phyloP scores from a whole-genome alignment of 2,329 filamentous ascomycete species.

The Neofusicoccum umdonicola region DNA sequence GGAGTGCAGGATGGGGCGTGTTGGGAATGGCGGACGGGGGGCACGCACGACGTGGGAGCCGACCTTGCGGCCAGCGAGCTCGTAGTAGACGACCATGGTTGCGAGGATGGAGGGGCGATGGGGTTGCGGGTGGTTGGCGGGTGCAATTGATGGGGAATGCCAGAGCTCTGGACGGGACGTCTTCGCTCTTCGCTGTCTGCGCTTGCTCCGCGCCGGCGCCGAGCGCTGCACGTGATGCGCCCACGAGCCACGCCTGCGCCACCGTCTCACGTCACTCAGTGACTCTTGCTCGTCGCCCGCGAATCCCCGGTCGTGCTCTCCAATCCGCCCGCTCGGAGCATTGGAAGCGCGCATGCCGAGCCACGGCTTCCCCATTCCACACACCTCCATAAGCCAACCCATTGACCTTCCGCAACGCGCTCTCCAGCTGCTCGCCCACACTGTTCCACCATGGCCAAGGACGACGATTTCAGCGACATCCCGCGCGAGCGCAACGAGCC shows the following conservation, averaged over 20 bases:
- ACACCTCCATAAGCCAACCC: neutral
- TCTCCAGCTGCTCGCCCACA: neutral
- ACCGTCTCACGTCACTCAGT: neutral
- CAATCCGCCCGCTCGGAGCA: neutral
- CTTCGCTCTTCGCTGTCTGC: constrained; percentile 15
- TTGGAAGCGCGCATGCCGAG: neutral
- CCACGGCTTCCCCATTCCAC: neutral
- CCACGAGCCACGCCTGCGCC: neutral
- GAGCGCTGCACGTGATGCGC: neutral
- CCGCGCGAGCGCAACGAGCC: constrained; percentile 43
- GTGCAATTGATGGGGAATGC: constrained; percentile 12
- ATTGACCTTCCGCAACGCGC: neutral
- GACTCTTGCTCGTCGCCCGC: neutral
- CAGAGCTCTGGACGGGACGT: constrained; percentile 8
- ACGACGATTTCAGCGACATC: constrained; percentile 38
- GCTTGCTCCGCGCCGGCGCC: neutral
- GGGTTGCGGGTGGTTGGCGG: constrained; percentile 18
- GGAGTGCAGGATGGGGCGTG: neutral
- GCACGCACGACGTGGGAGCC: constrained; percentile 53
- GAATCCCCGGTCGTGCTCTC: constrained; percentile 1
- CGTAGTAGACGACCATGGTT: constrained; percentile 54
- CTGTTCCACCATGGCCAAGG: constrained; percentile 35
- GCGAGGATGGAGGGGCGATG: constrained; percentile 27
- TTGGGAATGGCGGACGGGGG: constrained; percentile 3
- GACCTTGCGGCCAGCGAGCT: constrained; percentile 51